A percentile compares a stretch with the other conserved stretches of the same genome.
These are phyloP conservation scores for Picochlorum sp. DNA, from an alignment of 139 green algal species.

Conservation along the genomic window DNA sequence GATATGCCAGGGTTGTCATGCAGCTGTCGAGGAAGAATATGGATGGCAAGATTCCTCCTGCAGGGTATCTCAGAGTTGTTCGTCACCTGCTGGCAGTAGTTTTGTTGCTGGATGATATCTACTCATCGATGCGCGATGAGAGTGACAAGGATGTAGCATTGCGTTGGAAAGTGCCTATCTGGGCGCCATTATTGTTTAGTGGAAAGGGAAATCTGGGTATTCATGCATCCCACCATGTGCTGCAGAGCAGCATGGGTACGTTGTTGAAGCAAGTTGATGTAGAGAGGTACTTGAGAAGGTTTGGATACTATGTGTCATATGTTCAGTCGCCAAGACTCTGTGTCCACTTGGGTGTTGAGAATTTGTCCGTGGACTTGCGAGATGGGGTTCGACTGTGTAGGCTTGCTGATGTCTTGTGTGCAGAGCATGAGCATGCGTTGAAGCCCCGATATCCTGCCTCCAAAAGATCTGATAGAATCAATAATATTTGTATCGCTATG, in stretches of 20 bases:
- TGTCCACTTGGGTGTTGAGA: slow-evolving; percentile 49
- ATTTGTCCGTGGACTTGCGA: slow-evolving; percentile 59
- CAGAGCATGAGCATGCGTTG: slow-evolving; percentile 11
- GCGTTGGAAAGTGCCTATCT: not conserved
- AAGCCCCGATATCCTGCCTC: slow-evolving; percentile 29
- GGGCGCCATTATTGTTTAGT: not conserved
- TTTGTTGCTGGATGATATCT: not conserved
- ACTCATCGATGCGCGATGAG: not conserved
- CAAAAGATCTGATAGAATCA: slow-evolving; percentile 34
- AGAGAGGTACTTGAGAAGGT: slow-evolving; percentile 52
- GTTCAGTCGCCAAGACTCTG: slow-evolving; percentile 53
- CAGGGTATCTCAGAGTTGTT: not conserved
- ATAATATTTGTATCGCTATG: slow-evolving; percentile 49
- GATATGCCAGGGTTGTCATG: too few relatives aligned
- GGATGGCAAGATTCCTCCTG: too few relatives aligned
- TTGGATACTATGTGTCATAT: slow-evolving; percentile 56
- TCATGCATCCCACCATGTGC: slow-evolving; percentile 12
- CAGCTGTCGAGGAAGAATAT: too few relatives aligned
- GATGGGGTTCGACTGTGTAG: slow-evolving; percentile 60
- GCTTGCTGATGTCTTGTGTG: slow-evolving; percentile 40
- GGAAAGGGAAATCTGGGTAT: slow-evolving; percentile 29
- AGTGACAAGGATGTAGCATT: not conserved
- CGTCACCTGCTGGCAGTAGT: not conserved
- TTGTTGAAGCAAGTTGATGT: slow-evolving; percentile 67
- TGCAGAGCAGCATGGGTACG: slow-evolving; percentile 42